Evolutionary conservation across 108 stramenopile species (phyloP), one percentile per base, ranked within the genome.

Genomic region (Skeletonema tropicum): DNA sequence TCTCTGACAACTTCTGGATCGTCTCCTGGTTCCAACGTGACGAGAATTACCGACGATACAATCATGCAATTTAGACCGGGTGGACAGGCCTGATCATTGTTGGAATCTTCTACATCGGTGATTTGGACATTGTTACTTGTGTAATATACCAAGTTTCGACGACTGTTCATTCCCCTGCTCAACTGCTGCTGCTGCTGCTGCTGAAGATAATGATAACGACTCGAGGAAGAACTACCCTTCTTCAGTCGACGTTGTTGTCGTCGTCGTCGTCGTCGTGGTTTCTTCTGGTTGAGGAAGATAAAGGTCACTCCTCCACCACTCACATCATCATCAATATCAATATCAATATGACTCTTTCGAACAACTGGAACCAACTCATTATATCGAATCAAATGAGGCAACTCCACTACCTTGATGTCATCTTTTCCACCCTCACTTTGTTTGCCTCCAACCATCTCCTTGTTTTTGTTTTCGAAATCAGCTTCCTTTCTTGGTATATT

Each of bases 1-100:
- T 60, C 21, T 46, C 45, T 31, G 0, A 91, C 75, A 10, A 32
- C 65, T 6, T 41, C 57, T 32, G 64, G 59, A 48, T 80, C 77
- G 66, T 89, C 88, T 13, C 87, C 88, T 15, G 86, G 80, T 62
- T 87, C 86, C 75, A 91, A 59, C 23, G 80, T 57, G 33, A 89
- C 88, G 15, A 70, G 81, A 12, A 82, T 62, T 3, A 61, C 77
- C 0, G 82, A 55, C 19, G 55, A 59, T 9, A 88, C 87, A 5
- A 49, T 61, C 81, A 82, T 82, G 30, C 74, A 82, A 73, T 71
- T 76, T 3, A 66, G 31, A 26, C 66, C 71, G 8, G 66, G 42
- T 32, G 81, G 81, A 58, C 81, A 82, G n/a, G 81, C 66, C 29
- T 75, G 52, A 68, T 76, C 66, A 12, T 58, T 15, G 9, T 75